Evolutionary conservation across 495 filamentous ascomycete species (phyloP).

Genomic region (Daldinia bambusicola): DNA sequence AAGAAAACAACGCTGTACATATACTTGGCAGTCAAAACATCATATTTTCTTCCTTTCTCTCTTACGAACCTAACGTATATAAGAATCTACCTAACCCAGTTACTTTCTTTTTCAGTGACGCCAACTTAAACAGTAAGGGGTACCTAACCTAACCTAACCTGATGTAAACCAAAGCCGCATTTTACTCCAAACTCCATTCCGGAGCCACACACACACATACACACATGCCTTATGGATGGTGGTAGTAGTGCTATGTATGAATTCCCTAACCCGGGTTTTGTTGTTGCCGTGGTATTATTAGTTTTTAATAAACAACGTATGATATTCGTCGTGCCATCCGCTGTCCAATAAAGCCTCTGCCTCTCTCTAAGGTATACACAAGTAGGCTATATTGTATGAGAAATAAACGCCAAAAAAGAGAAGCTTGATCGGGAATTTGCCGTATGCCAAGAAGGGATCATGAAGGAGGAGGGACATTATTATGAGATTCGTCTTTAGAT

Average conservation of each 20-base stretch:
- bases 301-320: neutral
- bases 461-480: neutral
- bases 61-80: neutral
- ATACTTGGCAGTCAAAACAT: neutral
- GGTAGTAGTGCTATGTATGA: neutral
- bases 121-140: too few species aligned
- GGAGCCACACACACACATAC: neutral
- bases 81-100: too few species aligned
- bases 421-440: neutral
- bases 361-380: slow-evolving; percentile 1
- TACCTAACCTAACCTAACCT: too few species aligned
- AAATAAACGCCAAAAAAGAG: neutral
- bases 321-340: neutral
- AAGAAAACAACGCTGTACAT: too few species aligned
- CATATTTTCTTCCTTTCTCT: too few species aligned
- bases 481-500: neutral
- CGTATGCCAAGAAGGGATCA: neutral
- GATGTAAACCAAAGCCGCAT: neutral
- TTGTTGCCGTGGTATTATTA: neutral
- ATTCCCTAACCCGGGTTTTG: neutral
- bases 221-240: neutral
- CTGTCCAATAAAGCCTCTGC: slow-evolving; percentile 1
- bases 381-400: neutral
- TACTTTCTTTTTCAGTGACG: slow-evolving; percentile 1
- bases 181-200: slow-evolving; percentile 6